Evolutionary conservation across 2,329 filamentous ascomycete genomes (phyloP), one percentile per base, ranked within the genome.

Genomic region (Pyrenochaeta sp.): DNA sequence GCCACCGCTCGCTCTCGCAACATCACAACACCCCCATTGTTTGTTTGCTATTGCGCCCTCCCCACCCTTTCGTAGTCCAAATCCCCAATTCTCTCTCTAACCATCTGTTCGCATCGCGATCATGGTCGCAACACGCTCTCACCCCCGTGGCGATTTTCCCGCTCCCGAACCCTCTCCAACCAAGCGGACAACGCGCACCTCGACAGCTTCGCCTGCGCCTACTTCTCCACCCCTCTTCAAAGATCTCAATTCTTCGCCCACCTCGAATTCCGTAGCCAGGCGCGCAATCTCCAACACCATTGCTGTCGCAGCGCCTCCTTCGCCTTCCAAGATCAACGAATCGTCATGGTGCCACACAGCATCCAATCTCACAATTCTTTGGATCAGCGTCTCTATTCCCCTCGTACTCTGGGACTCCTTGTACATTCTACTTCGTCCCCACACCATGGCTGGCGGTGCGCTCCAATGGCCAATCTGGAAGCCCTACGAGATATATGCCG

Each of bases 401-500:
- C 83, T 96, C 55, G 91, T 96, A 43, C 69, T 85, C 45, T 96
- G 92, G 92, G 92, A 97, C 78, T 85, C 85, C 27, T 79, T 81
- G 52, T 97, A 96, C 78, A 86, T 96, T 33, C 80, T 96, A 41
- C 79, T 90, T 48, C 90, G 92, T 17, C 92, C 92, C 27, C 85
- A 88, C 75, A 90, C 87, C 51, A 95, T 97, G 90, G 86, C 88
- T 0, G 90, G 91, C 63, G 92, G 92, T 14, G 77, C 75, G 41
- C 79, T 89, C 46, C 90, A 96, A 78, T 82, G 78, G 64, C 90
- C 90, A 1, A 66, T 96, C 36, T 97, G 86, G 84, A 79, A 77
- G 27, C 91, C 90, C 0, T 97, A 97, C 77, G 85, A 84, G 68
- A 85, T 96, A 1, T 96, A 97, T 78, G 90, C 89, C 51, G 79